Base-by-base conservation (phyloP, 2,329 filamentous ascomycete genomes). In the Stemphylium vesicarium region DNA sequence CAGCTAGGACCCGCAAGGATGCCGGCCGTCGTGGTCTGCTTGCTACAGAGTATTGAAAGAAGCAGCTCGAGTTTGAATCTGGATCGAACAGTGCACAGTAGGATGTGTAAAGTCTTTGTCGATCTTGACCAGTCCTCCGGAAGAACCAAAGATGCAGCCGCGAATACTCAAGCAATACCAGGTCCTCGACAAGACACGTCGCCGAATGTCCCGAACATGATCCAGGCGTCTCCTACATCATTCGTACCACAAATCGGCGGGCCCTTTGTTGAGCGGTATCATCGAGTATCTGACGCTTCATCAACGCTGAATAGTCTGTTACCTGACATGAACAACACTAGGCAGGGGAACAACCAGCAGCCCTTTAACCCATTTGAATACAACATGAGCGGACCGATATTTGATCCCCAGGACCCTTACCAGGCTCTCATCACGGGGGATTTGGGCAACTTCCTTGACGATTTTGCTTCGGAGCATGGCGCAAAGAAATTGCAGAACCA, bases 381-480 rank as follows among this genome's bases (percentile, higher is more conserved):
- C 9, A 38, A 41, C 10, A 50, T 48, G 42, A 16, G 22, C 12
- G 38, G 37, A 10, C 32, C 45, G 16, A 51, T 51, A 13, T 42
- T 48, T 36, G 57, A 49, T 38, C 11, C 50, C 12, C 38, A 53
- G 13, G 62, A 64, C 33, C 46, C 55, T 11, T 63, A 64, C 36
- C 64, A 73, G 74, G 50, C 75, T 70, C 31, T 77, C 70, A 44
- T 76, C 66, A 45, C 75, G 62, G 56, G 78, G 68, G 48, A 82
- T 68, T 70, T 70, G 58, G 81, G 83, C 57, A 81, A 79, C 13
- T 77, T 84, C 43, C 84, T 85, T 53, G 83, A 85, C 49, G 83
- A 85, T 56, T 73, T 86, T 37, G 82, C 82, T 4, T 82, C 82
- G 10, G 71, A 85, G 22, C 84, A 85, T 64, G 81, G 81, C 2